Evolutionary conservation across 2,329 filamentous ascomycete species (phyloP).

Genomic region (Diaporthe citriasiana): DNA sequence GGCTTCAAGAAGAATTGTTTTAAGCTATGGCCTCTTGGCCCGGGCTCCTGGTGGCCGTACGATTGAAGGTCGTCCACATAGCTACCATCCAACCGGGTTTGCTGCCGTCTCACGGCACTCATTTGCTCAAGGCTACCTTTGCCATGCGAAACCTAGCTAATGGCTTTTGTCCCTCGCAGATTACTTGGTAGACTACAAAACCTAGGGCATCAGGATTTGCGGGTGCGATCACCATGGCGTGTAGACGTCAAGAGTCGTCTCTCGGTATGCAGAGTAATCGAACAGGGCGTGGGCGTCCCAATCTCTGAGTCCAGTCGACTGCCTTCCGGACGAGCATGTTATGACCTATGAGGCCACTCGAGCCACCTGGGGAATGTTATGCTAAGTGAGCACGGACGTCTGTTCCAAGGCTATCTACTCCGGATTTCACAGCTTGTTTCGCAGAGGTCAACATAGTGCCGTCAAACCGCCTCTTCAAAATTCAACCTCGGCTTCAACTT

Average conservation of each 20-base stretch:
- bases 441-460: not conserved
- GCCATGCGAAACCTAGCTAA: constrained; percentile 15
- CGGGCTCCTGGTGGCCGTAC: not conserved
- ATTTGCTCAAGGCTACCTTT: not conserved
- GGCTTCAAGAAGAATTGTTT: not conserved
- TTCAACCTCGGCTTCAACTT: constrained; percentile 64
- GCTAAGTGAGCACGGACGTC: not conserved
- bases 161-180: not conserved
- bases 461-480: constrained; percentile 48
- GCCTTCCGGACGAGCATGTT: not conserved
- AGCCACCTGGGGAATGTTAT: not conserved
- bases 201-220: not conserved
- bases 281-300: not conserved
- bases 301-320: not conserved
- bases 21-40: not conserved
- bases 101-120: not conserved
- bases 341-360: not conserved
- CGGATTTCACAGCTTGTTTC: not conserved
- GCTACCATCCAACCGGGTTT: not conserved
- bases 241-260: not conserved
- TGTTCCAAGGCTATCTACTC: not conserved
- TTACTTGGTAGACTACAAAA: not conserved
- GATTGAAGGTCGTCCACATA: not conserved
- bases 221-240: not conserved
- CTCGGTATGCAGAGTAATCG: not conserved